A percentile compares a stretch with the other conserved stretches of the same genome.
These are phyloP conservation scores for Thielaviopsis musarum DNA, from an alignment of 2,329 filamentous ascomycete species.

Conservation along the genomic window DNA sequence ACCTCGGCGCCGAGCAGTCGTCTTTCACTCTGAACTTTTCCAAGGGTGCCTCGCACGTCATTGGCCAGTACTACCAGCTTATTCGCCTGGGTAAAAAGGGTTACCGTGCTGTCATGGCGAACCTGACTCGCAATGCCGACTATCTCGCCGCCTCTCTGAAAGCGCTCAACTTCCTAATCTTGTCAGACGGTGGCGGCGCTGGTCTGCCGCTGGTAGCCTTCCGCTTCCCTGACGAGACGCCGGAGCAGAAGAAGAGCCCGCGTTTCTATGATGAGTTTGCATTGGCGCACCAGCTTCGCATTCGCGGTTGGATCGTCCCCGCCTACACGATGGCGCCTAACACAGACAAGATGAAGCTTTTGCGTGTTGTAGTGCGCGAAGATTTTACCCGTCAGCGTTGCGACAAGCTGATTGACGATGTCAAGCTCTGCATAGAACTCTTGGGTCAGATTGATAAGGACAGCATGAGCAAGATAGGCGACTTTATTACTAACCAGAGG, in stretches of 20 bases:
- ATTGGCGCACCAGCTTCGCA: conserved; percentile 68
- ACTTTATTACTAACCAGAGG: conserved; percentile 43
- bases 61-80: conserved; percentile 94
- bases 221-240: conserved; percentile 46
- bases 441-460: conserved; percentile 60
- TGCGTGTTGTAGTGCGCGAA: conserved; percentile 82
- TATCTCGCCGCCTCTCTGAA: conserved; percentile 63
- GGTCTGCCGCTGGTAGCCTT: conserved; percentile 86
- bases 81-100: conserved; percentile 87
- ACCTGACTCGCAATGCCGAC: conserved; percentile 77
- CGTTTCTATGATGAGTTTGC: conserved; percentile 57
- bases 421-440: conserved; percentile 57
- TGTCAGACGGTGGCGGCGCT: conserved; percentile 61
- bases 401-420: conserved; percentile 60
- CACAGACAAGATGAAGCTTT: conserved; percentile 69
- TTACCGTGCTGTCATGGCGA: conserved; percentile 85
- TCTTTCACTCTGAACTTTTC: conserved; percentile 97
- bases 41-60: conserved; percentile 85
- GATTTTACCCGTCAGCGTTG: conserved; percentile 75
- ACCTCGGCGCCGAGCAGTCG: conserved; percentile 85
- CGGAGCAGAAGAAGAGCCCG: conserved; percentile 25
- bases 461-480: conserved; percentile 49
- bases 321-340: conserved; percentile 95
- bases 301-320: conserved; percentile 82
- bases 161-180: conserved; percentile 66